Evolutionary conservation across 1,284 basidiomycete species (phyloP).

Genomic region (Naganishia albida): DNA sequence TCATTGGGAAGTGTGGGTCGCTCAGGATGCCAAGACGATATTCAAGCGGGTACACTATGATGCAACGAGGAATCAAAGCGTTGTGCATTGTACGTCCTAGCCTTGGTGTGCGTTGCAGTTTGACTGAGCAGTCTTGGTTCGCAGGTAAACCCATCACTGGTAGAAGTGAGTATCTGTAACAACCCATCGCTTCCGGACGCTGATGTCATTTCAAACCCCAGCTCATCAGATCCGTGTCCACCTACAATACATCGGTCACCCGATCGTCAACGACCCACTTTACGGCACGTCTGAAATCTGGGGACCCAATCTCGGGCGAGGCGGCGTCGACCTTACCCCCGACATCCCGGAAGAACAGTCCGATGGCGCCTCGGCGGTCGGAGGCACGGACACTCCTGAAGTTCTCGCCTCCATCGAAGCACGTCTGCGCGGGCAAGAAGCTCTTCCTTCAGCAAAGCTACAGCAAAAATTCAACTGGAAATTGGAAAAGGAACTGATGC

Average conservation of each 20-base stretch:
- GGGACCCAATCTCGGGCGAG: conserved; percentile 74
- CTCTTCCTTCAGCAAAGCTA: conserved; percentile 32
- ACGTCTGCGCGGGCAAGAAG: conserved; percentile 33
- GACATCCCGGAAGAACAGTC: conserved; percentile 7
- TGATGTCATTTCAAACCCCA: conserved; percentile 47
- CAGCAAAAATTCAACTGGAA: conserved; percentile 35
- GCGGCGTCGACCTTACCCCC: conserved; percentile 68
- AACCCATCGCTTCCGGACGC: background rate
- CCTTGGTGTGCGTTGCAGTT: background rate
- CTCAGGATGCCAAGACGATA: conserved; percentile 84
- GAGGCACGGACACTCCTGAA: background rate
- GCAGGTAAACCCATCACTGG: conserved; percentile 81
- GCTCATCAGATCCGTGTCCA: conserved; percentile 96
- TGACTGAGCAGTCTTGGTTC: background rate
- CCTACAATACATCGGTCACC: conserved; percentile 88
- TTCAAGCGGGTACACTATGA: conserved; percentile 88
- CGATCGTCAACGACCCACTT: conserved; percentile 89
- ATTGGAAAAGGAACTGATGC: conserved; percentile 36
- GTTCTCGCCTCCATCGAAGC: conserved; percentile 28
- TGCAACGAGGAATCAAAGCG: conserved; percentile 74
- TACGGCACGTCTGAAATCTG: conserved; percentile 80
- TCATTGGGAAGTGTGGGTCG: conserved; percentile 36
- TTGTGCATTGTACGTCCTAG: conserved; percentile 73
- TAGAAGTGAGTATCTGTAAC: conserved; percentile 65
- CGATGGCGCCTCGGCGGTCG: background rate